Conservation (phyloP, 306 rosid species). For the Trifolium subterraneum region DNA sequence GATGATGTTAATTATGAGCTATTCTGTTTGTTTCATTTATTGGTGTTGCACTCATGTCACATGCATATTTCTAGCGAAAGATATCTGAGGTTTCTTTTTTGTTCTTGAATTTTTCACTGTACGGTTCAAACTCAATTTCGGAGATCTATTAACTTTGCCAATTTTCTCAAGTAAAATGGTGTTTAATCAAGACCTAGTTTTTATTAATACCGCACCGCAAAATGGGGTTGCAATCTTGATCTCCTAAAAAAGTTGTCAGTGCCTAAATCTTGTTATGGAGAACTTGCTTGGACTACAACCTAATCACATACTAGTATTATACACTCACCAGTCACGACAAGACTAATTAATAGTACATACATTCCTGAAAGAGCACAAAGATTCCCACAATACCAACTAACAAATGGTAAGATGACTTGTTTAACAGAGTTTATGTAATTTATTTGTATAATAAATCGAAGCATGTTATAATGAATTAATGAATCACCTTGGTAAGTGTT, state of each 20-base stretch:
- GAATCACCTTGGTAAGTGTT: conserved; percentile 65
- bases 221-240: neutral
- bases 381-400: too few species aligned
- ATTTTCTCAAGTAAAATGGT: too few species aligned
- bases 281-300: too few species aligned
- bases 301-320: too few species aligned
- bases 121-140: neutral
- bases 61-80: neutral
- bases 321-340: too few species aligned
- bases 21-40: neutral
- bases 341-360: too few species aligned
- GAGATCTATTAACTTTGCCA: neutral
- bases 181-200: too few species aligned
- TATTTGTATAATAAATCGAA: conserved; percentile 15
- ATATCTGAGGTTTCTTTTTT: neutral
- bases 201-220: too few species aligned
- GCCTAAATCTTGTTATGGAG: neutral
- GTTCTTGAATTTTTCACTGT: neutral
- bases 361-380: too few species aligned
- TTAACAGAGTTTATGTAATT: too few species aligned
- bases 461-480: conserved; percentile 33
- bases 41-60: neutral
- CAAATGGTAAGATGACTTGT: too few species aligned
- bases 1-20: neutral
- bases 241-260: neutral